These are phyloP conservation scores for Medicago arabica DNA, from an alignment of 306 rosid species.

Conservation along the genomic window DNA sequence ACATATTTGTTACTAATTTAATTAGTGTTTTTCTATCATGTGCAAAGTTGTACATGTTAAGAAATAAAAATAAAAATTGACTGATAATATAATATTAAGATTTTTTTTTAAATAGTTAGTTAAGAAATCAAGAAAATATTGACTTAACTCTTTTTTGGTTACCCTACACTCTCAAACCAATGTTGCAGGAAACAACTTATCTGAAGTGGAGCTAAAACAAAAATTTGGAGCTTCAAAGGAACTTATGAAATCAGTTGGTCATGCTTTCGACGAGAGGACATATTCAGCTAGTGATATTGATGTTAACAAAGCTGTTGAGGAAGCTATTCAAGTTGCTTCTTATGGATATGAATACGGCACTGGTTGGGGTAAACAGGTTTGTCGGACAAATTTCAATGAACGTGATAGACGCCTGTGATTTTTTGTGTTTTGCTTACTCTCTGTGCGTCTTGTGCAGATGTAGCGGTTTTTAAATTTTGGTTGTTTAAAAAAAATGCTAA, in stretches of 20 bases:
- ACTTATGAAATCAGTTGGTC: slow-evolving; percentile 49
- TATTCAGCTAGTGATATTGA: neutral
- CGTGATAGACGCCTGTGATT: no score
- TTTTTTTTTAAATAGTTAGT: no score
- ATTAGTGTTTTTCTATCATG: no score
- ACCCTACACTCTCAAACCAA: neutral
- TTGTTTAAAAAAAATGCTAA: neutral
- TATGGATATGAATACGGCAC: slow-evolving; percentile 61
- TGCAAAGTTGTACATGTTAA: no score
- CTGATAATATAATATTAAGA: no score
- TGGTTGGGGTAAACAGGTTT: slow-evolving; percentile 70
- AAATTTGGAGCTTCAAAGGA: slow-evolving; percentile 63
- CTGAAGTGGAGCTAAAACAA: slow-evolving; percentile 36
- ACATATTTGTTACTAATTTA: neutral
- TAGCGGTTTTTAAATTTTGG: no score
- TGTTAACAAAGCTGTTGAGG: slow-evolving; percentile 24
- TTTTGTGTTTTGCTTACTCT: no score
- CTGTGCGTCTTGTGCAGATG: no score
- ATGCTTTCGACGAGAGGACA: slow-evolving; percentile 49
- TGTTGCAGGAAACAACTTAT: slow-evolving; percentile 43
- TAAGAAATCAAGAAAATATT: no score
- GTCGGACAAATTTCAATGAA: neutral
- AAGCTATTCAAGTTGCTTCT: slow-evolving; percentile 54
- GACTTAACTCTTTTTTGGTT: no score
- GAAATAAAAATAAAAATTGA: no score